These are phyloP conservation scores for Hanseniaspora taiwanica DNA, from an alignment of 805 yeast species.

Conservation along the genomic window DNA sequence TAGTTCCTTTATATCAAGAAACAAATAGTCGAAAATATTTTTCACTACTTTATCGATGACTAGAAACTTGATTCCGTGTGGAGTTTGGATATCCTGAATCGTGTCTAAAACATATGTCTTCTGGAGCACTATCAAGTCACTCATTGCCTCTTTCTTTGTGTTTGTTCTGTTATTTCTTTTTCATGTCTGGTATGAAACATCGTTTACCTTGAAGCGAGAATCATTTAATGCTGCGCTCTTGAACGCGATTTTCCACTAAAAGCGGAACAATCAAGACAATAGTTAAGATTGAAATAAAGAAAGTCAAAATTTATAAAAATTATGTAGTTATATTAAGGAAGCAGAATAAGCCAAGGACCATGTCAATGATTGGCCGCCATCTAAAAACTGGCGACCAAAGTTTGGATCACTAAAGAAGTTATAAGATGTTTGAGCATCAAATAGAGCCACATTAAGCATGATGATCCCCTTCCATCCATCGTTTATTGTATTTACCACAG, in stretches of 20 bases:
- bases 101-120: conserved; percentile 24
- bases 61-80: conserved; percentile 34
- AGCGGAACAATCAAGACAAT: too few relatives aligned
- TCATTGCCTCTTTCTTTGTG: too few relatives aligned
- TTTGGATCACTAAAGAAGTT: conserved; percentile 40
- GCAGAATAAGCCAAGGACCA: conserved; percentile 75
- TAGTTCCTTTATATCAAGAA: conserved; percentile 29
- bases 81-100: conserved; percentile 30
- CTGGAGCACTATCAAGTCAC: conserved; percentile 28
- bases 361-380: conserved; percentile 74
- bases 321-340: not conserved
- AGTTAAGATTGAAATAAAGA: not conserved
- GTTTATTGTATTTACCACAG: conserved; percentile 34
- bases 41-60: conserved; percentile 48
- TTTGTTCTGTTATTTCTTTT: too few relatives aligned
- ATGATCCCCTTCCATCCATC: conserved; percentile 68
- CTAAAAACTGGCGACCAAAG: conserved; percentile 48
- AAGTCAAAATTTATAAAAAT: conserved; percentile 9
- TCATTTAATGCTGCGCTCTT: too few relatives aligned
- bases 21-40: conserved; percentile 31
- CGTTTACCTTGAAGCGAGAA: too few relatives aligned
- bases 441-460: conserved; percentile 60
- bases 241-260: too few relatives aligned
- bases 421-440: conserved; percentile 53
- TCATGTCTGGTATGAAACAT: too few relatives aligned